These are phyloP conservation scores for Clonostachys sp. DNA, from an alignment of 2,329 filamentous ascomycete species.

Conservation along the genomic window DNA sequence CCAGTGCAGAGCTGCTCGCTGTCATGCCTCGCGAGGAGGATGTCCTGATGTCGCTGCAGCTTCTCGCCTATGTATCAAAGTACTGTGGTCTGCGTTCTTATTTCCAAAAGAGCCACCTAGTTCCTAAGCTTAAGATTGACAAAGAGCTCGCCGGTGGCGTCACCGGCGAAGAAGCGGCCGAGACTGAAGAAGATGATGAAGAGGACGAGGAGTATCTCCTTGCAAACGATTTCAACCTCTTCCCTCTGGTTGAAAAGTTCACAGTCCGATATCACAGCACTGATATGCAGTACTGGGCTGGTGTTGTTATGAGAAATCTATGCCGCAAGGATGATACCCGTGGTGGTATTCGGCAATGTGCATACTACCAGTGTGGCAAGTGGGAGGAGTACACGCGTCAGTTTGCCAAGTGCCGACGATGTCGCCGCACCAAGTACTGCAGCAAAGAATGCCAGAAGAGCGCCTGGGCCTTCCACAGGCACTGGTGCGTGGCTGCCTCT, in stretches of 20 bases:
- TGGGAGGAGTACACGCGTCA: constrained; percentile 97
- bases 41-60: constrained; percentile 94
- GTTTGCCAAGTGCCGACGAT: constrained; percentile 96
- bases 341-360: constrained; percentile 93
- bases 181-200: constrained; percentile 49
- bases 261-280: constrained; percentile 91
- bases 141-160: constrained; percentile 79
- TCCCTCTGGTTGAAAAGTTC: constrained; percentile 96
- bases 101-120: constrained; percentile 91
- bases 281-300: constrained; percentile 99
- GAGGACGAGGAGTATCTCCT: constrained; percentile 84
- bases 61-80: constrained; percentile 96
- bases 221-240: constrained; percentile 96
- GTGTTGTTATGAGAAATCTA: constrained; percentile 97
- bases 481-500: constrained; percentile 86
- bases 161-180: constrained; percentile 45
- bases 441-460: constrained; percentile 99
- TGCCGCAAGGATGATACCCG: constrained; percentile 96
- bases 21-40: constrained; percentile 97
- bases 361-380: constrained; percentile 96
- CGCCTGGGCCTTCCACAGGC: constrained; percentile 95
- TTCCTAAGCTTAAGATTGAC: constrained; percentile 86
- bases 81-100: constrained; percentile 95
- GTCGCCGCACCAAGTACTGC: constrained; percentile 96
- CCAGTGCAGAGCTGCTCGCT: constrained; percentile 71